Evolutionary conservation across 306 rosid species (phyloP).

Genomic region (Astragalus membranaceus): DNA sequence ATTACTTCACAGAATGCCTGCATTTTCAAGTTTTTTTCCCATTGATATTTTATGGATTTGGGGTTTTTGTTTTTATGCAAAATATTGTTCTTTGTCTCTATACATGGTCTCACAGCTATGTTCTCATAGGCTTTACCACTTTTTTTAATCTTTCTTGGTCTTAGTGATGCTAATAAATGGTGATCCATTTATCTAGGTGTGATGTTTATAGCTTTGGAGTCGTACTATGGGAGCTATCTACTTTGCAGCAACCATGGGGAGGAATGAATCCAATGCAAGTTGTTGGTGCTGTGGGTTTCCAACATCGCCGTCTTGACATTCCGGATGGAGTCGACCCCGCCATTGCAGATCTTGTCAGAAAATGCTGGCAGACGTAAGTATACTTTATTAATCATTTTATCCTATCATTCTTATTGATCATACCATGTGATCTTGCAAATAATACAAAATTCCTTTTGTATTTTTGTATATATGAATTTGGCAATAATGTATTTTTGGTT

Average conservation of each 20-base stretch:
- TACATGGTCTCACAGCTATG: too few relatives aligned
- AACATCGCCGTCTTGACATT: constrained; percentile 96
- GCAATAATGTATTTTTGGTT: too few relatives aligned
- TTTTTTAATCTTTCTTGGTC: neutral
- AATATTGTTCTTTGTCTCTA: too few relatives aligned
- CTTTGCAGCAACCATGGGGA: constrained; percentile 96
- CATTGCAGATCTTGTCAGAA: constrained; percentile 64
- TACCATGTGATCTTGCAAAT: too few relatives aligned
- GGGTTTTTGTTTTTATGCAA: too few relatives aligned
- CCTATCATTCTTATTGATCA: neutral
- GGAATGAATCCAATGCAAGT: constrained; percentile 99
- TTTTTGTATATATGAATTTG: too few relatives aligned
- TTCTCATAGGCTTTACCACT: too few relatives aligned
- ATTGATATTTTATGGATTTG: too few relatives aligned
- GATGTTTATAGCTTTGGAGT: constrained; percentile 95
- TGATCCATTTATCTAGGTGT: constrained; percentile 47
- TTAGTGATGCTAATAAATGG: neutral
- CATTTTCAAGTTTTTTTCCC: neutral
- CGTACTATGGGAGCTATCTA: constrained; percentile 88
- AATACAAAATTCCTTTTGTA: too few relatives aligned
- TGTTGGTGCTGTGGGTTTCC: constrained; percentile 99
- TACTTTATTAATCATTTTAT: constrained; percentile 1
- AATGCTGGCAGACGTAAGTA: constrained; percentile 98
- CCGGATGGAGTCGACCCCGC: constrained; percentile 69
- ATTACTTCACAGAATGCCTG: neutral